Conservation (phyloP, 1,284 basidiomycete genomes). For the Cutaneotrichosporon curvatum region DNA sequence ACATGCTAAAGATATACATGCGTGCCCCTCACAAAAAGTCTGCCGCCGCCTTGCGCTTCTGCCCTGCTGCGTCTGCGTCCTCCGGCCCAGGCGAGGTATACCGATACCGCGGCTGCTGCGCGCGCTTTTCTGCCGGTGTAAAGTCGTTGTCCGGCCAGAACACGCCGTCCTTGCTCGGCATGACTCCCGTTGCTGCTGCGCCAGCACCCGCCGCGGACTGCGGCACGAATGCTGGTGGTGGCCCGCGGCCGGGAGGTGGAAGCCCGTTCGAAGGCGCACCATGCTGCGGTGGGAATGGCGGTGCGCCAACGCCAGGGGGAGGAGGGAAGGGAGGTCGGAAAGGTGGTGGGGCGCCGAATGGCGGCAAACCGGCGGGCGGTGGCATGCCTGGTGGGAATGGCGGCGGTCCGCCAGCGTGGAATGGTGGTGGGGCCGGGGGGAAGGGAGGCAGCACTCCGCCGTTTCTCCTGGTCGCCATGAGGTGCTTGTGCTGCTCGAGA, state of each 20-base stretch:
- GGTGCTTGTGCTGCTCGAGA: slow-evolving; percentile 78
- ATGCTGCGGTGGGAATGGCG: slow-evolving; percentile 32
- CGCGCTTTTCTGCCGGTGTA: slow-evolving; percentile 59
- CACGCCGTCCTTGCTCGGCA: slow-evolving; percentile 42
- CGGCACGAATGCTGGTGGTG: slow-evolving; percentile 25
- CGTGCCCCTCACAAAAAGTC: slow-evolving; percentile 37
- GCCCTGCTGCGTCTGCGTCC: slow-evolving; percentile 24
- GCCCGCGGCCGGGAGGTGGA: slow-evolving; percentile 18
- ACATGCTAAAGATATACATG: not conserved
- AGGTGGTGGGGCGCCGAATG: slow-evolving; percentile 22
- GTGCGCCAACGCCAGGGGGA: slow-evolving; percentile 12
- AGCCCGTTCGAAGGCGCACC: slow-evolving; percentile 3
- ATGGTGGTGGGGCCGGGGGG: slow-evolving; percentile 48
- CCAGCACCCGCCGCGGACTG: slow-evolving; percentile 1
- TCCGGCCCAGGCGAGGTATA: slow-evolving; percentile 45
- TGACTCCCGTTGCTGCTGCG: slow-evolving; percentile 15
- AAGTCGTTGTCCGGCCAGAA: slow-evolving; percentile 45
- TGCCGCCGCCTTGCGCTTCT: slow-evolving; percentile 46
- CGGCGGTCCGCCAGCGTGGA: slow-evolving; percentile 30
- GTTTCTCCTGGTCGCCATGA: slow-evolving; percentile 65
- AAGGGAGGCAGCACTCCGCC: slow-evolving; percentile 51
- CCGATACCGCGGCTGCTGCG: slow-evolving; percentile 65
- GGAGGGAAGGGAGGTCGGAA: slow-evolving; percentile 3
- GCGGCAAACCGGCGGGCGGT: not conserved
- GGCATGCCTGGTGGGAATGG: not conserved